Evolutionary conservation across 2,329 filamentous ascomycete species (phyloP), one percentile per base, ranked within the genome.

Genomic region (Sporothrix euskadiensis): DNA sequence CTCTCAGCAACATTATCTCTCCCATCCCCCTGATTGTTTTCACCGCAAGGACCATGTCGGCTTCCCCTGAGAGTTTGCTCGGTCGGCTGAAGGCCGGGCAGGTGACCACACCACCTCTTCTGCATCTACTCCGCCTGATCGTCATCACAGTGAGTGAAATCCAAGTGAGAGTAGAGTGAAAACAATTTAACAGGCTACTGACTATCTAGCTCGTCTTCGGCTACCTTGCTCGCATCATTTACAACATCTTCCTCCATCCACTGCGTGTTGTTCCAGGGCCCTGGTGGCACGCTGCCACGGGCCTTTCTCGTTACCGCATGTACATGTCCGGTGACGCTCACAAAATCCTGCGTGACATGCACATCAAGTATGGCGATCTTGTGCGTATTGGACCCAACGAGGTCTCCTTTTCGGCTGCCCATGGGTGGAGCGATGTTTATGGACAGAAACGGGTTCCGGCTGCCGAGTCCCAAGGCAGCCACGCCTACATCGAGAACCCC

Each of bases 351-450:
- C 74, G 75, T 69, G 71, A 74, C 16, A 74, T 81, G 59, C 79
- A 84, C 76, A 71, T 78, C 9, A 76, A 78, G 35, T 84, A 84
- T 74, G 84, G 84, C n/a, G 77, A 79, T 6, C 79, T 85, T 4
- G 84, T 86, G n/a, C 82, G 84, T 41, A 75, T 84, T 59, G 79
- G 78, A 2, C 84, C 84, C 0, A 78, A 83, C 73, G 83, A 85
- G 74, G 80, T 86, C 4, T 82, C 81, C 1, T 85, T 83, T 77
- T 80, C 78, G 54, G 73, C 77, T 35, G 76, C 78, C 0, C 74
- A 78, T 3, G 78, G 79, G 0, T 87, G 84, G 81, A 75, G 75
- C 10, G 78, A 81, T 44, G 78, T 82, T 1, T 80, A 77, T 74
- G 78, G 76, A 35, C 70, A 71, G 47, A 73, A 69, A 30, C 56